A percentile compares a stretch with the other conserved stretches of the same genome.
Evolutionary conservation across 2,329 filamentous ascomycete genomes (phyloP).

Genomic region (Xylariaceae sp.): DNA sequence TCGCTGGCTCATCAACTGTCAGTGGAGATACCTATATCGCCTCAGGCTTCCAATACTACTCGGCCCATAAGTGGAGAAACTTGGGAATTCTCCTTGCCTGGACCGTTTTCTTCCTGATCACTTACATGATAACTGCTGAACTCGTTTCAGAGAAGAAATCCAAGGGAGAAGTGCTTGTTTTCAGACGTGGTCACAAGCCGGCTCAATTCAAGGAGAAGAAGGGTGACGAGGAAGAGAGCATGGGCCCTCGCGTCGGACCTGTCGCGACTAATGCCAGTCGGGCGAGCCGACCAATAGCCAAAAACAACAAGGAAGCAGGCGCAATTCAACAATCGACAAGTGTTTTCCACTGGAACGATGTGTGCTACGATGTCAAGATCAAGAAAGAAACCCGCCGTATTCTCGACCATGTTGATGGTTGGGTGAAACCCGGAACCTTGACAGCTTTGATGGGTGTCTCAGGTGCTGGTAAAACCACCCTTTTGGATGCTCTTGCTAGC

Average conservation of each 20-base stretch:
- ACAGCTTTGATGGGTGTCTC: constrained; percentile 90
- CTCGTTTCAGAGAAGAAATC: constrained; percentile 63
- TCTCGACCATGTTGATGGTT: constrained; percentile 82
- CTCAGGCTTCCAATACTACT: constrained; percentile 53
- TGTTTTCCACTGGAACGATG: constrained; percentile 81
- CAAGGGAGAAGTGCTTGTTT: constrained; percentile 73
- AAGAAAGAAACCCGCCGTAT: constrained; percentile 72
- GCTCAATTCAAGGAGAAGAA: constrained; percentile 57
- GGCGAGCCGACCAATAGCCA: constrained; percentile 36
- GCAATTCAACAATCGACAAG: constrained; percentile 58
- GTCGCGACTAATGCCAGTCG: constrained; percentile 41
- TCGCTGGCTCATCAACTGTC: constrained; percentile 48
- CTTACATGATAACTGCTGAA: constrained; percentile 64
- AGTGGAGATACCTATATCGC: constrained; percentile 56
- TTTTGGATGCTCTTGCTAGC: constrained; percentile 80
- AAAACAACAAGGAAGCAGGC: constrained; percentile 37
- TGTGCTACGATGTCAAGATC: constrained; percentile 75
- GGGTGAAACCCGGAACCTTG: constrained; percentile 87
- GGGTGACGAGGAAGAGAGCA: constrained; percentile 55
- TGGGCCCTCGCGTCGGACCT: constrained; percentile 47
- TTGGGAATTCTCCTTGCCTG: constrained; percentile 66
- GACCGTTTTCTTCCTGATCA: constrained; percentile 55
- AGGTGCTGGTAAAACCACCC: constrained; percentile 90
- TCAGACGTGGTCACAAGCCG: constrained; percentile 64
- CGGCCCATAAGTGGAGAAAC: constrained; percentile 64